phyloP scores from a whole-genome alignment of 208 protist species.

The Wallacemonas sp. region DNA sequence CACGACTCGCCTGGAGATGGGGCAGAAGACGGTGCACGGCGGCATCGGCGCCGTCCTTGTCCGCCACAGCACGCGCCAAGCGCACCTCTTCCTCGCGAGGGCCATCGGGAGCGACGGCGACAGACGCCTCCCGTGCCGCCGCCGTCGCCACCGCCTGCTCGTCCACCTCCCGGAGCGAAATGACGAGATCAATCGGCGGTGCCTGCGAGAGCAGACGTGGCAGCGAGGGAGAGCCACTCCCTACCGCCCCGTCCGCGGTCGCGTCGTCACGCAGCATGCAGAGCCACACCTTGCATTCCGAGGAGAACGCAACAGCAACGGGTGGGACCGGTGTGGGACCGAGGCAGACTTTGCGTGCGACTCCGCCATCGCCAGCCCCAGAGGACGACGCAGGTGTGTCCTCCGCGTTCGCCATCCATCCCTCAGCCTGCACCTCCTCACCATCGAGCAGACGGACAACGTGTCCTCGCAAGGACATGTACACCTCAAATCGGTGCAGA shows the following conservation, averaged over 20 bases:
- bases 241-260: constrained; percentile 16
- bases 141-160: not conserved
- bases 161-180: constrained; percentile 27
- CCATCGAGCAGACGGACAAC: constrained; percentile 59
- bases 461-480: constrained; percentile 74
- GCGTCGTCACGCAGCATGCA: constrained; percentile 69
- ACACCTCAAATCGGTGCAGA: constrained; percentile 65
- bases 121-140: not conserved
- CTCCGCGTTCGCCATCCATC: not conserved
- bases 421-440: not conserved
- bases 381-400: not conserved
- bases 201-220: constrained; percentile 18
- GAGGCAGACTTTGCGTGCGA: not conserved
- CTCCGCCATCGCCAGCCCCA: not conserved
- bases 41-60: constrained; percentile 20
- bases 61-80: not conserved
- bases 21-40: constrained; percentile 28
- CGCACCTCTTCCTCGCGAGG: not conserved
- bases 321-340: constrained; percentile 8
- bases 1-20: constrained; percentile 14
- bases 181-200: constrained; percentile 30
- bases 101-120: constrained; percentile 18
- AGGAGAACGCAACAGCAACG: constrained; percentile 17
- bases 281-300: constrained; percentile 51
- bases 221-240: constrained; percentile 14